Conservation (phyloP, 2,329 filamentous ascomycete species). For the Hypoxylon sp. region DNA sequence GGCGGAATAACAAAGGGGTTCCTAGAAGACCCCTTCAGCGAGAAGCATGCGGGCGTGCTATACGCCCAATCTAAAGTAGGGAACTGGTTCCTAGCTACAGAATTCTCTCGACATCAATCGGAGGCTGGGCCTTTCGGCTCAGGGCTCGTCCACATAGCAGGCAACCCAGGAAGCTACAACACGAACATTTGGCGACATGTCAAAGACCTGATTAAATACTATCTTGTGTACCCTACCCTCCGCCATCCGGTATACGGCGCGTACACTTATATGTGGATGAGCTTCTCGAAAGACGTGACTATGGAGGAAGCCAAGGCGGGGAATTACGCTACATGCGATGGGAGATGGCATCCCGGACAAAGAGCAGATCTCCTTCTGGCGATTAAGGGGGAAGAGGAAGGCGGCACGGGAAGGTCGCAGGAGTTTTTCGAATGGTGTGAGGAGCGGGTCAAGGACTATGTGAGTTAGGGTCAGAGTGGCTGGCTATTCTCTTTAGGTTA, state of each 20-base stretch:
- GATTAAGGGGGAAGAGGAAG: conserved; percentile 30
- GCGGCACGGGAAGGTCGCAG: conserved; percentile 38
- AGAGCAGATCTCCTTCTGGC: conserved; percentile 40
- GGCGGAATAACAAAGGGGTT: conserved; percentile 37
- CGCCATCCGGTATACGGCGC: conserved; percentile 38
- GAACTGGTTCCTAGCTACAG: conserved; percentile 44
- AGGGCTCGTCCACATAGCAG: conserved; percentile 33
- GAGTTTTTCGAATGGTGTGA: conserved; percentile 44
- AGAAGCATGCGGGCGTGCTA: conserved; percentile 31
- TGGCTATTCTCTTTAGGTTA: not conserved
- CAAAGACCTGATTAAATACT: conserved; percentile 18
- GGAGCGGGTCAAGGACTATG: conserved; percentile 20
- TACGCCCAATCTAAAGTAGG: conserved; percentile 42
- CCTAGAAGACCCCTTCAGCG: conserved; percentile 22
- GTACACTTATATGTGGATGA: conserved; percentile 46
- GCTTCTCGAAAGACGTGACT: conserved; percentile 40
- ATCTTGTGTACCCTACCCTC: conserved; percentile 20
- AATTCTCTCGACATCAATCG: conserved; percentile 40
- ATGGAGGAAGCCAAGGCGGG: conserved; percentile 38
- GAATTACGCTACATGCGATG: conserved; percentile 43
- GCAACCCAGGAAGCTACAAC: conserved; percentile 40
- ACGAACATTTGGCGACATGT: conserved; percentile 39
- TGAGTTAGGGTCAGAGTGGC: not conserved
- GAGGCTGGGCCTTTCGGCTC: conserved; percentile 4
- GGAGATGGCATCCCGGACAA: conserved; percentile 45